Evolutionary conservation across 2,329 filamentous ascomycete genomes (phyloP), one percentile per base, ranked within the genome.

Genomic region (Lasiodiplodia sp.): DNA sequence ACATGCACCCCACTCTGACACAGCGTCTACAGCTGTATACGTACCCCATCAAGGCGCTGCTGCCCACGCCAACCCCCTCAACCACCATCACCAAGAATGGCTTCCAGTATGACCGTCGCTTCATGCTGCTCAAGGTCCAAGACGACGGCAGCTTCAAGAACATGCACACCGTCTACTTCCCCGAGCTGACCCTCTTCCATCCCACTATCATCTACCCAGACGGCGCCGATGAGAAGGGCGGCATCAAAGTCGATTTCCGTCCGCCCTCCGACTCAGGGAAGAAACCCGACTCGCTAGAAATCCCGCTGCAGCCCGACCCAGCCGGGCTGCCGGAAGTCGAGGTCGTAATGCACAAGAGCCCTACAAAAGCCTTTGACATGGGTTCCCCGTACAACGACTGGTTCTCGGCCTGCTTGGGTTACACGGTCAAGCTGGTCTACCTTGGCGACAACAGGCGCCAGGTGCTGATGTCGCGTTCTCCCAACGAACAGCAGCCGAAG

Each of bases 1-100:
- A 28, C 60, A 38, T 44, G 58, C 65, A 55, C 51, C 44, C 23
- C 65, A 25, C 53, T 49, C 53, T 67, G 55, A 67, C 65, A 38
- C 40, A 31, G 2, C 25, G 4, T 2, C 21, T 40, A 21, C 44
- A 83, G 78, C 78, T 85, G 16, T 82, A 82, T 68, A 76, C 80
- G 6, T 85, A 85, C 69, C 83, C 83, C 2, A 82, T 85, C 75
- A 85, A 85, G 71, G 81, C 82, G 16, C 75, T 84, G 7, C 79
- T 82, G 18, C 77, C 74, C 2, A 76, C 80, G 5, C 77, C 79
- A 23, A 73, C 82, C 31, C 73, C 77, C 2, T 74, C 75, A 49
- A 79, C 80, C 18, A 71, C 78, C 57, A 78, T 82, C 21, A 83
- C 82, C 10, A 78, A 77, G 68, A 73, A 82, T 75, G 83, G 83